These are phyloP conservation scores for Neospermospora avenae DNA, from an alignment of 2,329 filamentous ascomycete species.

Conservation along the genomic window DNA sequence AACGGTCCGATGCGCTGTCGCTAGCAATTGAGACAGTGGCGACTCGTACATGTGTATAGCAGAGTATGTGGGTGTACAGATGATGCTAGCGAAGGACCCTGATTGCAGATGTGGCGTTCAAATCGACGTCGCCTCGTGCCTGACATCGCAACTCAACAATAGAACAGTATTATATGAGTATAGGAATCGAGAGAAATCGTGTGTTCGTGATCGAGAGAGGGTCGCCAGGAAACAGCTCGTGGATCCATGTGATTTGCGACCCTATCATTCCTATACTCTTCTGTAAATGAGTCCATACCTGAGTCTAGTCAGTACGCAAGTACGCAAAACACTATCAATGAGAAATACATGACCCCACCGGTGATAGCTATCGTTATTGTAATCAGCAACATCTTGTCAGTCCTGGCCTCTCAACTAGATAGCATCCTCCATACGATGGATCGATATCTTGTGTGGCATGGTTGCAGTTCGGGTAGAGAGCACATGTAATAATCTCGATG, in stretches of 20 bases:
- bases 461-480: neutral
- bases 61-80: neutral
- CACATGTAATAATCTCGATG: neutral
- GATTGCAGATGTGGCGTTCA: conserved; percentile 1
- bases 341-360: neutral
- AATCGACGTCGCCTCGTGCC: neutral
- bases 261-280: no score
- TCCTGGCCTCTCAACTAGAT: neutral
- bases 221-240: no score
- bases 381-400: neutral
- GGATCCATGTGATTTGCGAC: no score
- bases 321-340: no score
- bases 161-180: neutral
- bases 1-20: neutral
- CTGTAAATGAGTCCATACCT: no score
- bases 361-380: neutral
- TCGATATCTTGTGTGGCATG: neutral
- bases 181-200: neutral
- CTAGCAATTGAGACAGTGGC: neutral
- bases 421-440: neutral
- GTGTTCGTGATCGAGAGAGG: neutral
- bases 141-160: neutral
- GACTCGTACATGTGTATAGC: neutral
- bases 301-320: no score
- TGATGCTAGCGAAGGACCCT: neutral